Evolutionary conservation across 75 land plant species (phyloP).

Genomic region (Pinus albicaulis): DNA sequence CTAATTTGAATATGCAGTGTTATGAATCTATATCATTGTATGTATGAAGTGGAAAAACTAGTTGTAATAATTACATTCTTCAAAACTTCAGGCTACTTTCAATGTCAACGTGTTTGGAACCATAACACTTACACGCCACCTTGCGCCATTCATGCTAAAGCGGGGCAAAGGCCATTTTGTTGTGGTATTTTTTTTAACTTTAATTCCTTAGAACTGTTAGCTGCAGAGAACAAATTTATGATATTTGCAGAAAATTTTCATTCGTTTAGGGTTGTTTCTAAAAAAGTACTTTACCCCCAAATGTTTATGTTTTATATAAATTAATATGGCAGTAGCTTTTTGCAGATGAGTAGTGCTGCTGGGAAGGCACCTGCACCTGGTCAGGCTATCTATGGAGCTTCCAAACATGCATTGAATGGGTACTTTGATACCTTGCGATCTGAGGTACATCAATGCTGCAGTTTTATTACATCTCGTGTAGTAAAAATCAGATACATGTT

Average conservation of each 20-base stretch:
- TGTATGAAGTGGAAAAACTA: background rate
- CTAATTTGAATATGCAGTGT: background rate
- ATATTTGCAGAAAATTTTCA: background rate
- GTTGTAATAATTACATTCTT: background rate
- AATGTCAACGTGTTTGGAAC: constrained; percentile 81
- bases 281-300: background rate
- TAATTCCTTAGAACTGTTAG: constrained; percentile 4
- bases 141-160: constrained; percentile 73
- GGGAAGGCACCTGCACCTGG: constrained; percentile 92
- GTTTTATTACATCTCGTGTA: too few species aligned
- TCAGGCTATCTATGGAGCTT: constrained; percentile 89
- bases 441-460: constrained; percentile 52
- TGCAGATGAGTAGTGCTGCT: constrained; percentile 90
- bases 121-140: constrained; percentile 62
- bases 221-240: background rate
- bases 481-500: too few species aligned
- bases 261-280: too few species aligned
- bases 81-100: constrained; percentile 55
- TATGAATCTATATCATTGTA: background rate
- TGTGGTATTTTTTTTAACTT: constrained; percentile 50
- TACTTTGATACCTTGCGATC: constrained; percentile 82
- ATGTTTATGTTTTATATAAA: background rate
- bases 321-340: background rate
- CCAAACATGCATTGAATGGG: constrained; percentile 90
- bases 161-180: constrained; percentile 79